Base-by-base conservation (phyloP, 2,329 filamentous ascomycete genomes). In the Botryotinia convoluta region DNA sequence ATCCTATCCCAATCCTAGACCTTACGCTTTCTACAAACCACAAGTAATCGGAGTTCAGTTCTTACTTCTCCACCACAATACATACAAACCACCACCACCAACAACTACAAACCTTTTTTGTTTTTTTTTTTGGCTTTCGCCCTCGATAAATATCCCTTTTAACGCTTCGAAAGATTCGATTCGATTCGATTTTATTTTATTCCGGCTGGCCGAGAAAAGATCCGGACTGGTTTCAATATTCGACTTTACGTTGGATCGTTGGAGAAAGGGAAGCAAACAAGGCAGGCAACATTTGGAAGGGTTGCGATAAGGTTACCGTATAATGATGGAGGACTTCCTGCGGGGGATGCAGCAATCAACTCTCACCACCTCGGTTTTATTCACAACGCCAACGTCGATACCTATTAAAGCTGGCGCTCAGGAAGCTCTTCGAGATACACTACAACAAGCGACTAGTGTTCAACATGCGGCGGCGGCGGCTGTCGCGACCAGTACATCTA, bases 281-380 rank as follows among this genome's bases (percentile, higher is more conserved):
- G 35, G 22, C 60, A 39, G 32, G 51, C 39, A 57, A 57, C 26
- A 68, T 42, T 57, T 45, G 57, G 37, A 67, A 72, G 51, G 54
- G 63, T 72, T 72, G 57, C 71, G 71, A 72, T 69, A 72, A 69
- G 62, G 71, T 32, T 51, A 22, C 61, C 71, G 44, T 60, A 60
- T 35, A 48, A 72, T 29, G 67, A 77, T 78, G 77, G 75, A 75
- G 70, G 75, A 75, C 70, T 71, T 71, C 67, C 75, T 76, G 76
- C 75, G 75, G 74, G 75, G 75, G 71, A 73, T 72, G 51, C 71
- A 72, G 54, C 75, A 75, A 39, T 74, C 74, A 64, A 76, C 77
- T 29, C 73, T 79, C 70, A 71, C 72, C 57, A 79, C 78, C 12
- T 76, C 77, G 35, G 42, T 72, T 48, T 35, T 72, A 61, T 68